Conservation (phyloP, 1,284 basidiomycete species). For the Singerocomus rubriflavus region DNA sequence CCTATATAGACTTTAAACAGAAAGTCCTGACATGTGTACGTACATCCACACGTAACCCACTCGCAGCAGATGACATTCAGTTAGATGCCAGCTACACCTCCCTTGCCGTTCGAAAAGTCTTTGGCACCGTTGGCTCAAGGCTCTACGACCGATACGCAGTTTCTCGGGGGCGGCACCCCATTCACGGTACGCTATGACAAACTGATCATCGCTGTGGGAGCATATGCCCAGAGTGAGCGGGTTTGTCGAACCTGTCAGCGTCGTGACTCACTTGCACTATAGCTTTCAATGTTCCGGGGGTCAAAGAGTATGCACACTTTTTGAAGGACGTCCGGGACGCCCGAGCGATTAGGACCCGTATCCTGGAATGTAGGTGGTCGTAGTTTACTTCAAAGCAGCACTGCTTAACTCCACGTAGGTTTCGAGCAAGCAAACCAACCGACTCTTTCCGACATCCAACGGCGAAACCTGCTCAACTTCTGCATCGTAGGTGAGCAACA, state of each 20-base stretch:
- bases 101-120: slow-evolving; percentile 33
- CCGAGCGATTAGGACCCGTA: slow-evolving; percentile 70
- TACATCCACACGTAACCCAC: slow-evolving; percentile 10
- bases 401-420: slow-evolving; percentile 34
- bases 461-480: slow-evolving; percentile 70
- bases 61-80: background rate
- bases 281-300: slow-evolving; percentile 67
- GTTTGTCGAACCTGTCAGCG: background rate
- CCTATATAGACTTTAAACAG: slow-evolving; percentile 54
- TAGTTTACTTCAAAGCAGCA: background rate
- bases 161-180: slow-evolving; percentile 9
- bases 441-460: slow-evolving; percentile 59
- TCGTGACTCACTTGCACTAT: slow-evolving; percentile 6
- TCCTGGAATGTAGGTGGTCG: slow-evolving; percentile 61
- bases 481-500: slow-evolving; percentile 67
- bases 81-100: slow-evolving; percentile 57
- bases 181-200: slow-evolving; percentile 73
- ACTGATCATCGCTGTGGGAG: slow-evolving; percentile 81
- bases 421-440: slow-evolving; percentile 83
- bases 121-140: slow-evolving; percentile 9
- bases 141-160: slow-evolving; percentile 12
- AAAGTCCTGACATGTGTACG: slow-evolving; percentile 60
- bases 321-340: slow-evolving; percentile 83
- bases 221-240: slow-evolving; percentile 73
- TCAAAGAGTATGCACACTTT: slow-evolving; percentile 78